These are phyloP conservation scores for Solanum ahanhuiri DNA, from an alignment of 257 asterid species.

Conservation along the genomic window DNA sequence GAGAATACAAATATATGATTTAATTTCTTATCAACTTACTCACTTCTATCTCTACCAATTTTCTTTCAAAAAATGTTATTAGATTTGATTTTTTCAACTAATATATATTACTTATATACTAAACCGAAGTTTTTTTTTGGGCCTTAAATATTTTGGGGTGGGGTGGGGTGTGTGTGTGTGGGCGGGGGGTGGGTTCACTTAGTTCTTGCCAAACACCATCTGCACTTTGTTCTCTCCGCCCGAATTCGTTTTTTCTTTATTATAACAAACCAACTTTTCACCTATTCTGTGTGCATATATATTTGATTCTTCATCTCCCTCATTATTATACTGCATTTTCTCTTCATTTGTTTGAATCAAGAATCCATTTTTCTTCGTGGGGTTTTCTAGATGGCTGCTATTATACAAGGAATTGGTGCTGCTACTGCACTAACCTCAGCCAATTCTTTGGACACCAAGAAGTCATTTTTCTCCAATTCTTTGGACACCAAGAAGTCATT, in stretches of 20 bases:
- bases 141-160: not conserved
- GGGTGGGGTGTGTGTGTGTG: fast-evolving
- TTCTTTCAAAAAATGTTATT: not conserved
- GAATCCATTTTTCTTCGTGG: not conserved
- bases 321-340: not conserved
- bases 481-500: conserved; percentile 11
- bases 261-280: not conserved
- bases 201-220: not conserved
- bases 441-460: conserved; percentile 17
- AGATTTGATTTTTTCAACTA: not conserved
- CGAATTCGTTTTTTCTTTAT: not conserved
- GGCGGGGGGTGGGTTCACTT: not conserved
- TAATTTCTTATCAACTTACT: no score
- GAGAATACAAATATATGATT: not conserved
- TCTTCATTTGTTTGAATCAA: not conserved
- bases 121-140: not conserved
- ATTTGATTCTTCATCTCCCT: not conserved
- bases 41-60: not conserved
- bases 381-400: conserved; percentile 26
- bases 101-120: no score
- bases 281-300: not conserved
- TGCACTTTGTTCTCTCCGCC: not conserved
- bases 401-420: conserved; percentile 40
- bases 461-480: conserved; percentile 7
- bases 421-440: conserved; percentile 32